Evolutionary conservation across 2,329 filamentous ascomycete species (phyloP).

Genomic region (Aspergillus bombycis): DNA sequence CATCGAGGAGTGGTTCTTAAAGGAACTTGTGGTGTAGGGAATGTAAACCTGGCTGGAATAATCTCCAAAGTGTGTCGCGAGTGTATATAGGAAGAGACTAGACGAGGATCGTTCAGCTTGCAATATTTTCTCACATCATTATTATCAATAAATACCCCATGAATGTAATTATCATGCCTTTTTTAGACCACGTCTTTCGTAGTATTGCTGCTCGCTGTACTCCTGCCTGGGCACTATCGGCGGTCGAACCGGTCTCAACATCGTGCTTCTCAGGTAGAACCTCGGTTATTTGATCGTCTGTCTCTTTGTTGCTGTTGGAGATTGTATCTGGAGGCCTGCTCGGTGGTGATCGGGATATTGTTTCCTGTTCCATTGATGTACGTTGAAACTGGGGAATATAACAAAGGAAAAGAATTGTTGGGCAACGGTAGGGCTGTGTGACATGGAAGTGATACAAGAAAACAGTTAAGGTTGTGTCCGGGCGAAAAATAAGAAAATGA

Average conservation of each 20-base stretch:
- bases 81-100: conserved; percentile 25
- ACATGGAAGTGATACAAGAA: neutral
- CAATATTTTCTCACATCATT: neutral
- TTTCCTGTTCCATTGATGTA: neutral
- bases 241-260: conserved; percentile 11
- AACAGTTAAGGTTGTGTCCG: neutral
- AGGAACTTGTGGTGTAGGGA: conserved; percentile 27
- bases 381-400: neutral
- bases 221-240: conserved; percentile 22
- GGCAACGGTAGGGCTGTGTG: neutral
- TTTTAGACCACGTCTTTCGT: conserved; percentile 23
- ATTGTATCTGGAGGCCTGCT: neutral
- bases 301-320: neutral
- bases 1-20: conserved; percentile 29
- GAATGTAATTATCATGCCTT: conserved; percentile 22
- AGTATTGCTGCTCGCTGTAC: conserved; percentile 24
- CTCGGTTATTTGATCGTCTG: neutral
- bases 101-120: neutral
- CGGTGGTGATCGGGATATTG: neutral
- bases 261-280: neutral
- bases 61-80: conserved; percentile 24
- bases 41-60: conserved; percentile 27
- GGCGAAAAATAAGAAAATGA: neutral
- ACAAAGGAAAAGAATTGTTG: neutral
- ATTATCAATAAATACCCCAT: conserved; percentile 10